Evolutionary conservation across 768 basidiomycete species (phyloP), one percentile per base, ranked within the genome.

Genomic region (Mycena capillaripes): DNA sequence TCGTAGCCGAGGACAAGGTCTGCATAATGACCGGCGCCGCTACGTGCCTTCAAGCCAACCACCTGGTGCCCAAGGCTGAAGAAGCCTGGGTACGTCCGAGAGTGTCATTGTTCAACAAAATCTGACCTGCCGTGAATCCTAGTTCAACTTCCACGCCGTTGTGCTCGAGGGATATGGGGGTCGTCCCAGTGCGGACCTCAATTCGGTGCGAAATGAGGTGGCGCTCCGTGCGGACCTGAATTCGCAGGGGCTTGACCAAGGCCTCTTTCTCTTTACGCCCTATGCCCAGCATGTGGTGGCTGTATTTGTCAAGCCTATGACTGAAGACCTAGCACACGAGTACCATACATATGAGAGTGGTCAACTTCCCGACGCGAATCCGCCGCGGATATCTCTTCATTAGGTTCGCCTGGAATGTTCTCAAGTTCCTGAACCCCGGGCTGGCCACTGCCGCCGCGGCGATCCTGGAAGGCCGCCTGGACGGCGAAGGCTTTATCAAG

Each of bases 1-100:
- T 69, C 25, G 44, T 25, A 42, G 1, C 8, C 1, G 38, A 53
- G 0, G 59, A 69, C 52, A 21, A 52, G 7, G 11, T 12, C 2
- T 69, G 67, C 29, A 62, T 69, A 0, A 25, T 69, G n/a, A 61
- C 59, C 11, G 52, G 67, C 29, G 67, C 67, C 12, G 10, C 14
- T 21, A 55, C 48, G 12, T 27, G 36, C 27, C 59, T 62, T 11
- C 36, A 42, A 11, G 58, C 67, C 6, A 55, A 29, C 34, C n/a
- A 67, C 17, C 14, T 67, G 2, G 36, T 67, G 17, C 66, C 66
- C 4, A 21, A 40, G 23, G 0, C 29, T 6, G 44, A 48, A 32
- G 36, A 1, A 4, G 25, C 48, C 1, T 67, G 66, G 66, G 66
- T 67, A 59, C 44, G 66, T 58, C 46, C 21, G 29, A 65, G 50